These are phyloP conservation scores for Taxawa tesnikishii DNA, from an alignment of 2,329 filamentous ascomycete species.

Conservation along the genomic window DNA sequence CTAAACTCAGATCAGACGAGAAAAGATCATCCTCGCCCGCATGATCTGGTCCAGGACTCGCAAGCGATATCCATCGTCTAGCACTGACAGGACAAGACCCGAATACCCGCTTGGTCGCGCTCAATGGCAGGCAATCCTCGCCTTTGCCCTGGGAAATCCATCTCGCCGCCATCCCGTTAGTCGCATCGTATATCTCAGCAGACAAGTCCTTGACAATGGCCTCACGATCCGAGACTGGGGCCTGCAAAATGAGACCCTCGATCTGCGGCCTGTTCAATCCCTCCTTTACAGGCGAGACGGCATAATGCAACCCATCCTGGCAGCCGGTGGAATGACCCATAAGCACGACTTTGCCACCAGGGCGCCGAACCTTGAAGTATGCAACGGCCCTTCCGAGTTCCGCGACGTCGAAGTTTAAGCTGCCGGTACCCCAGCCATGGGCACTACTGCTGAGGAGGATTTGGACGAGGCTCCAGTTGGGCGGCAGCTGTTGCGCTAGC, in stretches of 20 bases:
- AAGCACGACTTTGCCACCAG: slow-evolving; percentile 44
- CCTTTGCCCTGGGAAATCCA: slow-evolving; percentile 44
- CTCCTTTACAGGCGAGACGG: slow-evolving; percentile 25
- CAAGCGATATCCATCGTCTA: slow-evolving; percentile 45
- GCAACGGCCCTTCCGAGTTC: slow-evolving; percentile 40
- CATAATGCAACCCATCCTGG: slow-evolving; percentile 56
- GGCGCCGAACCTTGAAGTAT: slow-evolving; percentile 32
- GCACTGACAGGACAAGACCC: slow-evolving; percentile 37
- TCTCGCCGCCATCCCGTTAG: slow-evolving; percentile 33
- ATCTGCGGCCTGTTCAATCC: slow-evolving; percentile 37
- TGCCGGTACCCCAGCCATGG: slow-evolving; percentile 41
- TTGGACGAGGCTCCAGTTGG: slow-evolving; percentile 32
- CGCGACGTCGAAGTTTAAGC: slow-evolving; percentile 39
- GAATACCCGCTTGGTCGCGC: slow-evolving; percentile 16
- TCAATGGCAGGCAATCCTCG: slow-evolving; percentile 41
- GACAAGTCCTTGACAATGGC: slow-evolving; percentile 37
- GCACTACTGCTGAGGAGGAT: slow-evolving; percentile 41
- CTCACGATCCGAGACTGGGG: slow-evolving; percentile 67
- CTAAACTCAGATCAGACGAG: slow-evolving; percentile 59
- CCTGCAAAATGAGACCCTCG: slow-evolving; percentile 70
- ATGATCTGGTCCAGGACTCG: slow-evolving; percentile 40
- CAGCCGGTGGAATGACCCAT: slow-evolving; percentile 61
- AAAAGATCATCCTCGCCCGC: slow-evolving; percentile 78
- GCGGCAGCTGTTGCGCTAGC: slow-evolving; percentile 35
- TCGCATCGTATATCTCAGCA: slow-evolving; percentile 27